Base-by-base conservation (phyloP, 2,329 filamentous ascomycete species). In the Ceratocystis huliohia region DNA sequence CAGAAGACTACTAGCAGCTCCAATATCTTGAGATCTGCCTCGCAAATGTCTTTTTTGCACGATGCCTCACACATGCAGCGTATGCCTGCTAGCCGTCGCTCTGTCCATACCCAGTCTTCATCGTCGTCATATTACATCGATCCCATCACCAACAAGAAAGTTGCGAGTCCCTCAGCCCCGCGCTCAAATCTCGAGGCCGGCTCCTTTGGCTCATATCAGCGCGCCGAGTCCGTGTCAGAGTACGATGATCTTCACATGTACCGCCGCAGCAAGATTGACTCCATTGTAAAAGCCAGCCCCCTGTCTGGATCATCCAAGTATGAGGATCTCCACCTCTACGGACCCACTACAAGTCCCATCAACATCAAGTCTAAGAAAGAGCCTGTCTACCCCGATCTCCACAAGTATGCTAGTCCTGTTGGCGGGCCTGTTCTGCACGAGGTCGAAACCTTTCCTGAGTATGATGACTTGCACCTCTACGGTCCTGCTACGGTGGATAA, bases 401-500 rank as follows among this genome's bases (percentile, higher is more conserved):
- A 73, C 30, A 69, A 74, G 22, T 78, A 79, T 66, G 73, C 76
- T 13, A 72, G 74, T 48, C 70, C 72, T 3, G 69, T 70, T 0
- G 69, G 74, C 7, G 67, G 69, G 13, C 74, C 73, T 10, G 73
- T 78, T 20, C 71, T 74, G 25, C 70, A 72, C 5, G 66, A 64
- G 5, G 69, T 75, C 53, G 71, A 75, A 48, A 65, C 71, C 15
- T 66, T 73, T 37, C 68, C 71, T 41, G 71, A 75, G 64, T 77
- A 79, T 66, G 72, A 78, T 2, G 79, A 82, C 61, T 71, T 81
- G 59, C 69, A 74, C 66, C 72, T 76, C 48, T 79, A 66, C 45
- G 72, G 72, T 1, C 73, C 75, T 2, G 71, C 76, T 15, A 67
- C 65, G 4, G 76, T 73, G 71, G 77, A 78, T 41, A 74, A 76